Base-by-base conservation (phyloP, 2,329 filamentous ascomycete species). In the Blastomyces silverae region DNA sequence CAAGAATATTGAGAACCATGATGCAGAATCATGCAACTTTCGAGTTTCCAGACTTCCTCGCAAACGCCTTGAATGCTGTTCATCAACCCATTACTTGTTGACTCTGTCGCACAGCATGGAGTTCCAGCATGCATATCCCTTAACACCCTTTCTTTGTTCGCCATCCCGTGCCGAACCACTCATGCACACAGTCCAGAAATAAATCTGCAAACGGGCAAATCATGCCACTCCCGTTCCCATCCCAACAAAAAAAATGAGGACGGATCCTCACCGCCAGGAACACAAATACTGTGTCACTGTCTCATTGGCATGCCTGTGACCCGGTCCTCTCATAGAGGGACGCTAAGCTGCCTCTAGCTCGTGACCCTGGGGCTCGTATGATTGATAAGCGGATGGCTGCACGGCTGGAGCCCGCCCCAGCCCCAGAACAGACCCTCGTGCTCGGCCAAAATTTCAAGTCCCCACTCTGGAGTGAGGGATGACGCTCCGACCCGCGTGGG, bases 181-280 rank as follows among this genome's bases (percentile, higher is more conserved):
- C 57, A 46, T 60, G 25, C 15, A 48, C 17, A 2, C 42, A 28
- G 42, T 34, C 57, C 57, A 48, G n/a, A 57, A 22, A 39, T n/a
- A 60, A 48, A 46, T 60, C 22, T 60, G 39, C 57, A 60, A 44
- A 60, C 39, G 10, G 42, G 0, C 13, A 44, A 60, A 46, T 31
- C 22, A 60, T 60, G 22, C 57, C 22, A 10, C 48, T 44, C 15
- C 22, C 15, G 22, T 25, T 28, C 34, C 13, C 15, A 60, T 17
- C 17, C 39, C 48, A 50, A 57, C 55, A 57, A 34, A 56, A 34
- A 55, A 20, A 56, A 6, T 0, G 28, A 56, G 2, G 25, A 56
- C 15, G 17, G 20, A 56, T 57, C 39, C 28, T 60, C 57, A 60
- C 57, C 57, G 57, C 57, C 57, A 60, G 57, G 39, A 48, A 60